These are phyloP conservation scores for Baudoinia panamericana DNA, from an alignment of 495 filamentous ascomycete species.

Conservation along the genomic window DNA sequence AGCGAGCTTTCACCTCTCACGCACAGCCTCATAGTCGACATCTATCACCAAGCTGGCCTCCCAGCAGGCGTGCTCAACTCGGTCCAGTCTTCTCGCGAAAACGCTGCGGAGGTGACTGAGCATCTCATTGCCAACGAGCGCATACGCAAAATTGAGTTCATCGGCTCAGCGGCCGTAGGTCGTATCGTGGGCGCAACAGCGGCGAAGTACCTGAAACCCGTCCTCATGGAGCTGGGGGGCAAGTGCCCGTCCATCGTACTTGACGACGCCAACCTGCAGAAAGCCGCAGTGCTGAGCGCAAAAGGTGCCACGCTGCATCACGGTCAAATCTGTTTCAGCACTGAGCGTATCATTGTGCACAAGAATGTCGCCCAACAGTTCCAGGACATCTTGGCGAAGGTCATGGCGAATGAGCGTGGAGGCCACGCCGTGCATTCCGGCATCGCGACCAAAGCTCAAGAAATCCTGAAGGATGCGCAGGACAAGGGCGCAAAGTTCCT, in stretches of 20 bases:
- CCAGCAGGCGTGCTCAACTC: conserved; percentile 23
- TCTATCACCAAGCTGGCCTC: conserved; percentile 23
- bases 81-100: conserved; percentile 20
- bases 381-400: conserved; percentile 17
- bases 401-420: conserved; percentile 8
- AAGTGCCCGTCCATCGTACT: conserved; percentile 27
- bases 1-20: conserved; percentile 21
- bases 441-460: conserved; percentile 21
- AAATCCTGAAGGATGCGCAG: conserved; percentile 18
- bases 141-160: conserved; percentile 29
- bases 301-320: conserved; percentile 27
- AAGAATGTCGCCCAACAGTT: conserved; percentile 13
- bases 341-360: conserved; percentile 26
- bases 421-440: conserved; percentile 15
- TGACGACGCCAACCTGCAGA: conserved; percentile 25
- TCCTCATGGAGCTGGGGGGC: conserved; percentile 27
- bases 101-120: conserved; percentile 24
- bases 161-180: conserved; percentile 24
- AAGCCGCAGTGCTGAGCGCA: conserved; percentile 23
- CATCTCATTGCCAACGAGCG: conserved; percentile 21
- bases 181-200: conserved; percentile 24
- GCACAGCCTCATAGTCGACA: conserved; percentile 22
- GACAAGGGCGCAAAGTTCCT: conserved; percentile 19
- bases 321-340: conserved; percentile 30
- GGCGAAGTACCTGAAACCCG: conserved; percentile 26